Evolutionary conservation across 2,329 filamentous ascomycete genomes (phyloP).

Genomic region (Colletotrichum ledebouriae): DNA sequence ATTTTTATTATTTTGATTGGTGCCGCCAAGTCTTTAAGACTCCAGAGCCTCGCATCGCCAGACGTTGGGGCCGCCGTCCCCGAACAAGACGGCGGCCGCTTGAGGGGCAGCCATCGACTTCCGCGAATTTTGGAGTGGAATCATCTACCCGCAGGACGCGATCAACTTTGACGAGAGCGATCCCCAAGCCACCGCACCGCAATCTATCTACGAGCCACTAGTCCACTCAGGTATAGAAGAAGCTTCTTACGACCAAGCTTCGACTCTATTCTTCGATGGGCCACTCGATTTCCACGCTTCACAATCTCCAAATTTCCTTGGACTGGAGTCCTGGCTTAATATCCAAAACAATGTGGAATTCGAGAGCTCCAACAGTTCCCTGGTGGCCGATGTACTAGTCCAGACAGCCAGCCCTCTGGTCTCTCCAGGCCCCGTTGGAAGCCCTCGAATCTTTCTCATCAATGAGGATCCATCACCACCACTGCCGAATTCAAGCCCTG

Average conservation of each 20-base stretch:
- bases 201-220: not conserved
- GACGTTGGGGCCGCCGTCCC: constrained; percentile 14
- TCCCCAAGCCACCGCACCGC: not conserved
- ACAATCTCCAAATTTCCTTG: not conserved
- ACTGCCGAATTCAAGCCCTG: not conserved
- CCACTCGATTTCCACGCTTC: not conserved
- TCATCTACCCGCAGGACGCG: not conserved
- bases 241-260: not conserved
- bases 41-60: fast-evolving
- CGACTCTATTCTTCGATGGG: constrained; percentile 4
- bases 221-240: not conserved
- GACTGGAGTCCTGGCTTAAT: not conserved
- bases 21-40: not conserved
- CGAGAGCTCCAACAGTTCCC: too few relatives aligned
- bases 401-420: not conserved
- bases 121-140: not conserved
- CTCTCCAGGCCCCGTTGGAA: not conserved
- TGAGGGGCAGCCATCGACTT: constrained; percentile 13
- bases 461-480: fast-evolving
- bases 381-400: too few relatives aligned
- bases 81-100: constrained; percentile 17
- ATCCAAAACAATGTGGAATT: not conserved
- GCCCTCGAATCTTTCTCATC: not conserved
- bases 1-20: too few relatives aligned
- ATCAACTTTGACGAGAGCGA: not conserved